phyloP scores from a whole-genome alignment of 1,284 basidiomycete genomes.

The Anthracocystis setariae region DNA sequence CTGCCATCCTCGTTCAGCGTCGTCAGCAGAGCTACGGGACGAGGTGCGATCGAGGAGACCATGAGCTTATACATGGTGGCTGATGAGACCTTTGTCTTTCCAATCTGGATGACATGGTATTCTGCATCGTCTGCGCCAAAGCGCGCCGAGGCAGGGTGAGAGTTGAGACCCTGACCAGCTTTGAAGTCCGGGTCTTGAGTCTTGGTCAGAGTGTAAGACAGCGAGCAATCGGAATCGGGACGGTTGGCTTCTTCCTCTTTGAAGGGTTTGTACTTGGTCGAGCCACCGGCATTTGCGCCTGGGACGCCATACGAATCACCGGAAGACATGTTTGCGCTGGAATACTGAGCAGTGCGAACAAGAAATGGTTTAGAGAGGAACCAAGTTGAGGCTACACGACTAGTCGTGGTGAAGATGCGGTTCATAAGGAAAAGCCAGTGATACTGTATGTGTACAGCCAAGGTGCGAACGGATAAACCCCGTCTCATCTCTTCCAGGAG shows the following conservation, averaged over 20 bases:
- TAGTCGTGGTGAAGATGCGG: not conserved
- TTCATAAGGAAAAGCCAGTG: not conserved
- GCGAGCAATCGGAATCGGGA: conserved; percentile 23
- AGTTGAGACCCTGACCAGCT: conserved; percentile 51
- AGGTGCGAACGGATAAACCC: conserved; percentile 10
- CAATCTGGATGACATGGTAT: conserved; percentile 51
- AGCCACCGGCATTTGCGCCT: conserved; percentile 37
- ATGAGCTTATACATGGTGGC: conserved; percentile 56
- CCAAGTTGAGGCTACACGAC: not conserved
- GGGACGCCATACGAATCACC: conserved; percentile 40
- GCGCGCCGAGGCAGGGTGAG: conserved; percentile 26
- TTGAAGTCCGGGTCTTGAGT: conserved; percentile 40
- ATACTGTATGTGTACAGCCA: no score
- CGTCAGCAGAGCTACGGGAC: conserved; percentile 56
- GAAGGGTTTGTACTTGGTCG: conserved; percentile 46
- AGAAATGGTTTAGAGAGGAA: not conserved
- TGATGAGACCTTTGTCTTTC: conserved; percentile 44
- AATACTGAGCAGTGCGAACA: not conserved
- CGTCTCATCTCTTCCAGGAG: no score
- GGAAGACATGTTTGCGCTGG: conserved; percentile 9
- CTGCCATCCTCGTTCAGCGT: conserved; percentile 49
- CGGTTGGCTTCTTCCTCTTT: conserved; percentile 41
- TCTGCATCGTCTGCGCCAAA: conserved; percentile 34
- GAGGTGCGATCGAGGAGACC: conserved; percentile 54
- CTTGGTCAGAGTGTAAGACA: conserved; percentile 43